These are phyloP conservation scores for Backusella liffmaniae DNA, from an alignment of 192 early-diverging fungal species.

Conservation along the genomic window DNA sequence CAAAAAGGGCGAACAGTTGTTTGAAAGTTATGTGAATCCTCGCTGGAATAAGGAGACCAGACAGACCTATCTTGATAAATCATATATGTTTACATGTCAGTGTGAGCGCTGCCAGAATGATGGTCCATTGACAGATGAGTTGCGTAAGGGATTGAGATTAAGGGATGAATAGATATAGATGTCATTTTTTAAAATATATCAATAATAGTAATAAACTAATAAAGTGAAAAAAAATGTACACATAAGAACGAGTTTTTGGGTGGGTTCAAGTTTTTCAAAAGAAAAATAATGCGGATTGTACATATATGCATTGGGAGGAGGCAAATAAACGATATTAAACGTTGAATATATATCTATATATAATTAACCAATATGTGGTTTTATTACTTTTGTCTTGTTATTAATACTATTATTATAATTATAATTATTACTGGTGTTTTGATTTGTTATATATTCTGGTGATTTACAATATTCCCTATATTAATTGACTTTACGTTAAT, in stretches of 20 bases:
- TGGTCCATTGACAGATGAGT: slow-evolving; percentile 42
- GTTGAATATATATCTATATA: neutral
- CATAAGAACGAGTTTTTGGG: too few relatives aligned
- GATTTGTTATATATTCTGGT: neutral
- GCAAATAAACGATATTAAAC: neutral
- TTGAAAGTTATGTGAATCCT: slow-evolving; percentile 61
- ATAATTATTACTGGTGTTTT: neutral
- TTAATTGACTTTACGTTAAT: neutral
- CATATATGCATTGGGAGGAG: neutral
- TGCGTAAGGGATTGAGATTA: slow-evolving; percentile 41
- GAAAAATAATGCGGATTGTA: too few relatives aligned
- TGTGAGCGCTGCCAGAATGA: slow-evolving; percentile 57
- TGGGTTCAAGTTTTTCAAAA: too few relatives aligned
- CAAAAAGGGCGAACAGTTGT: slow-evolving; percentile 57
- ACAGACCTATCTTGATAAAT: slow-evolving; percentile 47
- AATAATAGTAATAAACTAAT: neutral
- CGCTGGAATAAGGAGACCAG: slow-evolving; percentile 52
- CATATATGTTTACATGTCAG: slow-evolving; percentile 60
- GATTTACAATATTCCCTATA: neutral
- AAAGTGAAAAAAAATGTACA: too few relatives aligned
- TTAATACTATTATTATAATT: neutral
- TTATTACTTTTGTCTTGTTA: neutral
- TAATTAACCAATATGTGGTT: neutral
- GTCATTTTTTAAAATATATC: neutral
- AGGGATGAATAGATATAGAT: slow-evolving; percentile 20